phyloP scores from a whole-genome alignment of 306 rosid genomes.

The Adenanthera pavonina region DNA sequence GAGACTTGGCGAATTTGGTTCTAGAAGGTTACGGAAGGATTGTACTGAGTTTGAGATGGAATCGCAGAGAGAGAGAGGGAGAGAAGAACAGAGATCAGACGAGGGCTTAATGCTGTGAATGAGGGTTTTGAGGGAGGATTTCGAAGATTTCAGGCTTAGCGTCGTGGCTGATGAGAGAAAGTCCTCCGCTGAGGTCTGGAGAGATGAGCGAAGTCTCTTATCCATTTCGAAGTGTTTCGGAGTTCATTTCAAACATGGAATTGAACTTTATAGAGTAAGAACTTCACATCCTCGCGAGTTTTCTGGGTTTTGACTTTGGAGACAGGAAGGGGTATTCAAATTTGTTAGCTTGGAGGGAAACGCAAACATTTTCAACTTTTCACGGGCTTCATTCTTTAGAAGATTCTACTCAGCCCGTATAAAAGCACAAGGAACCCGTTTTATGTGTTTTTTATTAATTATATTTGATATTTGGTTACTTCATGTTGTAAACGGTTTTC shows the following conservation, averaged over 20 bases:
- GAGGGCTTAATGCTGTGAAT: slow-evolving; percentile 66
- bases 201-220: slow-evolving; percentile 78
- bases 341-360: slow-evolving; percentile 3
- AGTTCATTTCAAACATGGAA: background rate
- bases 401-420: background rate
- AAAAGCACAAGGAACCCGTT: too few species aligned
- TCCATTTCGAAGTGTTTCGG: slow-evolving; percentile 48
- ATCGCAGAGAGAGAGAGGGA: slow-evolving; percentile 62
- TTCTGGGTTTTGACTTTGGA: background rate
- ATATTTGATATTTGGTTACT: too few species aligned
- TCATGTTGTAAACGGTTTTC: too few species aligned
- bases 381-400: background rate
- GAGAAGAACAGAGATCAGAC: slow-evolving; percentile 60
- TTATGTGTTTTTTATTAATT: too few species aligned
- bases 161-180: slow-evolving; percentile 62
- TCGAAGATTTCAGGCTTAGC: slow-evolving; percentile 64
- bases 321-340: slow-evolving; percentile 36
- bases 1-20: slow-evolving; percentile 27
- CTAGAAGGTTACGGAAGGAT: slow-evolving; percentile 51
- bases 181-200: slow-evolving; percentile 66
- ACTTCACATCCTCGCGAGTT: background rate
- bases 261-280: background rate
- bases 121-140: slow-evolving; percentile 68
- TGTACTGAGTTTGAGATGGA: slow-evolving; percentile 56
- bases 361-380: background rate